These are phyloP conservation scores for Fraxinus albicans DNA, from an alignment of 305 asterid species.

Conservation along the genomic window DNA sequence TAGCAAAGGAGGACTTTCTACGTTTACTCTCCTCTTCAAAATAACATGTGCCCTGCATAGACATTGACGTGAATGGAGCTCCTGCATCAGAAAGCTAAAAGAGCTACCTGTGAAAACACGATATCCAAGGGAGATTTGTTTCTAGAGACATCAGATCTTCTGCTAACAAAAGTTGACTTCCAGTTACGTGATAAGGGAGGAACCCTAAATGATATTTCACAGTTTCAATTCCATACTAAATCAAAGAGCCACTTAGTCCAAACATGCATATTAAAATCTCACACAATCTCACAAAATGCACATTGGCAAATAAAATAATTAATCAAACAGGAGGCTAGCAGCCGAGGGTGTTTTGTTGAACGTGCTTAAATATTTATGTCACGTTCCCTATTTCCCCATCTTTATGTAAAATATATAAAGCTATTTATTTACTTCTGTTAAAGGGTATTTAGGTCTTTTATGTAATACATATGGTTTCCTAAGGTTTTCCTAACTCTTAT, in stretches of 20 bases:
- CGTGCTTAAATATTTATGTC: background rate
- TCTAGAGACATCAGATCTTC: slow-evolving; percentile 12
- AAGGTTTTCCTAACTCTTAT: too few relatives aligned
- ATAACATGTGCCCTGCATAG: slow-evolving; percentile 47
- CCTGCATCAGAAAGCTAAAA: slow-evolving; percentile 25
- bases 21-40: slow-evolving; percentile 29
- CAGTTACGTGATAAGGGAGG: slow-evolving; percentile 6
- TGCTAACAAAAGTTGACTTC: background rate
- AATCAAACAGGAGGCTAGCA: slow-evolving; percentile 22
- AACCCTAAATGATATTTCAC: slow-evolving; percentile 18
- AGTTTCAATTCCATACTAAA: slow-evolving; percentile 10
- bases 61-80: slow-evolving; percentile 19
- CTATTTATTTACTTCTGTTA: background rate
- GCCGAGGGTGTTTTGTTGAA: background rate
- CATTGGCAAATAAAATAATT: slow-evolving; percentile 1
- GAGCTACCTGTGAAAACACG: slow-evolving; percentile 13
- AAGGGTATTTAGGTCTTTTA: too few relatives aligned
- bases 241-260: slow-evolving; percentile 12
- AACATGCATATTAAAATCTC: slow-evolving; percentile 2
- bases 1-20: slow-evolving; percentile 24
- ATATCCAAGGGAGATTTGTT: slow-evolving; percentile 9
- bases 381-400: background rate
- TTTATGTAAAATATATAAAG: background rate
- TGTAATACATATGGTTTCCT: too few relatives aligned
- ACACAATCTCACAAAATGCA: slow-evolving; percentile 15